These are phyloP conservation scores for Hyphopichia homilentoma DNA, from an alignment of 805 yeast genomes.

Conservation along the genomic window DNA sequence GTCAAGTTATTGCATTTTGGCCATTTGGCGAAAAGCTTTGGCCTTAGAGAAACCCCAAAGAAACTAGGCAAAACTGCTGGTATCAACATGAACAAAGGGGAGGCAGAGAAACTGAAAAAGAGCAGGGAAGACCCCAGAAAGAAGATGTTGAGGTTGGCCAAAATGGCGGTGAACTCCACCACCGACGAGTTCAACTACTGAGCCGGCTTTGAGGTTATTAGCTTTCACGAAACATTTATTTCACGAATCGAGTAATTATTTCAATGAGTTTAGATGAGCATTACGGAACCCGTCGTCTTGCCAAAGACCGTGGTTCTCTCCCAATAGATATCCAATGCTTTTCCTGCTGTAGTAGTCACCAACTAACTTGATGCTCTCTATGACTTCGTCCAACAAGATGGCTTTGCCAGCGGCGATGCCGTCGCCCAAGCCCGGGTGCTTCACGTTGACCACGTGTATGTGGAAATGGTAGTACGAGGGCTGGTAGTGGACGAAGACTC, in stretches of 20 bases:
- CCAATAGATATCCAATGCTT: slow-evolving; percentile 62
- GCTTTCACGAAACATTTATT: too few relatives aligned
- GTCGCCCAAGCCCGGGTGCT: slow-evolving; percentile 63
- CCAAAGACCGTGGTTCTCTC: slow-evolving; percentile 82
- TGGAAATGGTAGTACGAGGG: slow-evolving; percentile 97
- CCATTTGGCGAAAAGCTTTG: slow-evolving; percentile 93
- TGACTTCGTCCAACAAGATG: slow-evolving; percentile 71
- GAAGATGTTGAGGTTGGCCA: slow-evolving; percentile 74
- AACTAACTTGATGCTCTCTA: slow-evolving; percentile 59
- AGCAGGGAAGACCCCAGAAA: slow-evolving; percentile 66
- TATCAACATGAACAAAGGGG: slow-evolving; percentile 12
- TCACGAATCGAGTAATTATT: too few relatives aligned
- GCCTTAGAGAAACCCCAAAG: slow-evolving; percentile 91
- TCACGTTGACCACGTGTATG: slow-evolving; percentile 77
- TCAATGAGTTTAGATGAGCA: slow-evolving; percentile 6
- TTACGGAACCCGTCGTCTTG: slow-evolving; percentile 19
- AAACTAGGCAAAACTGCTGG: slow-evolving; percentile 50
- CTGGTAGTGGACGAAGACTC: slow-evolving; percentile 86
- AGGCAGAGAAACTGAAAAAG: slow-evolving; percentile 21
- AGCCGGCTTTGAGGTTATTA: too few relatives aligned
- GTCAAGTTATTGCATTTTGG: slow-evolving; percentile 86
- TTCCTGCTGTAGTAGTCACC: slow-evolving; percentile 57
- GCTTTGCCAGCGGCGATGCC: slow-evolving; percentile 80
- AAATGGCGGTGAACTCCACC: slow-evolving; percentile 57
- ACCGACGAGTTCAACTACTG: slow-evolving; percentile 71